A percentile compares a stretch with the other conserved stretches of the same genome.
phyloP scores from a whole-genome alignment of 208 protist genomes.

The Lotmaria passim region DNA sequence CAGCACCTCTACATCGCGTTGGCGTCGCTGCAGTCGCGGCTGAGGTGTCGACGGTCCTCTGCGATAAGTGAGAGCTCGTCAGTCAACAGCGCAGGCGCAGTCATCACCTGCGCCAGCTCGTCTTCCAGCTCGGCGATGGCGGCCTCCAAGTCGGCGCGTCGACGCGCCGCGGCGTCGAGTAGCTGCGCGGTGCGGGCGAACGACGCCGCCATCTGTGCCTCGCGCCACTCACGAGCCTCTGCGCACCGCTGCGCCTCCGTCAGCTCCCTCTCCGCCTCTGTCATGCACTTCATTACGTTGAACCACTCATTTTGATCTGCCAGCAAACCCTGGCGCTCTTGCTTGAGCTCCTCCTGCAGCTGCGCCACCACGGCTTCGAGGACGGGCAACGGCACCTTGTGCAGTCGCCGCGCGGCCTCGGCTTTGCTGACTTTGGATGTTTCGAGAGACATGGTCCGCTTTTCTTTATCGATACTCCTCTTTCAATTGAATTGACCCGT shows the following conservation, averaged over 20 bases:
- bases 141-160: background rate
- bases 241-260: background rate
- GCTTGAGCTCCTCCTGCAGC: constrained; percentile 9
- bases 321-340: background rate
- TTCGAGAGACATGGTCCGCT: background rate
- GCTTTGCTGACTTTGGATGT: background rate
- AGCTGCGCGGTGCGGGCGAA: background rate
- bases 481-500: background rate
- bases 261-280: background rate
- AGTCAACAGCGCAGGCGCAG: background rate
- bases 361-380: background rate
- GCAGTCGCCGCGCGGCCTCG: background rate
- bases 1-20: constrained; percentile 10
- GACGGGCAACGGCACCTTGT: constrained; percentile 2
- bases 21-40: too few species aligned
- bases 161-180: background rate
- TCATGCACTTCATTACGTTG: background rate
- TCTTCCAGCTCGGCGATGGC: background rate
- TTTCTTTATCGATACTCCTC: background rate
- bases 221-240: background rate
- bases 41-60: background rate
- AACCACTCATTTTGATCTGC: background rate
- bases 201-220: background rate
- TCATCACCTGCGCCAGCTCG: background rate
- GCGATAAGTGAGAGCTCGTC: background rate